phyloP scores from a whole-genome alignment of 2,329 filamentous ascomycete species.

The Aspergillus bombycis region DNA sequence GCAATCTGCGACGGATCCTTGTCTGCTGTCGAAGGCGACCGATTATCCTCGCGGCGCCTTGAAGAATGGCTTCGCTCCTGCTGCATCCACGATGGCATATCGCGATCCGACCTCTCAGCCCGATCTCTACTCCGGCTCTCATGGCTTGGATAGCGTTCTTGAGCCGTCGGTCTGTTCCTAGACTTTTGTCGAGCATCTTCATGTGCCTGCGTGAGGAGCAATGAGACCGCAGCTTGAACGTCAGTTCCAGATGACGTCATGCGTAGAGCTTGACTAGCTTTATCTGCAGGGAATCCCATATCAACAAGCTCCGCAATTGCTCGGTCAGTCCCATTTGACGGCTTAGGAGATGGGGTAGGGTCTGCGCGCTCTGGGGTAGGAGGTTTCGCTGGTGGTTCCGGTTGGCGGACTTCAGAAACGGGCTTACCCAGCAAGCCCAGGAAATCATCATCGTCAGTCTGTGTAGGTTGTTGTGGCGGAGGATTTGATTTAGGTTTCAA shows the following conservation, averaged over 20 bases:
- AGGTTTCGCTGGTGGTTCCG: slow-evolving; percentile 31
- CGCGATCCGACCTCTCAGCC: slow-evolving; percentile 32
- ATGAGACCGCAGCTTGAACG: slow-evolving; percentile 84
- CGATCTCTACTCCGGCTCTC: slow-evolving; percentile 28
- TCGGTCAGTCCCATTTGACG: slow-evolving; percentile 65
- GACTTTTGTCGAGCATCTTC: slow-evolving; percentile 75
- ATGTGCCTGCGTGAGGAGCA: slow-evolving; percentile 89
- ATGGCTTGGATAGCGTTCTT: slow-evolving; percentile 22
- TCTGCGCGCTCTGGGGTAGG: slow-evolving; percentile 18
- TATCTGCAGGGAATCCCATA: slow-evolving; percentile 88
- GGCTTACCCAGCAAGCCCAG: slow-evolving; percentile 64
- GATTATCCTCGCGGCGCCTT: slow-evolving; percentile 32
- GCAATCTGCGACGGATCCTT: slow-evolving; percentile 80
- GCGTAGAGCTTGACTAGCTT: slow-evolving; percentile 76
- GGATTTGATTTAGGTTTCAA: slow-evolving; percentile 60
- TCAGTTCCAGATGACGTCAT: slow-evolving; percentile 79
- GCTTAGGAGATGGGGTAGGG: slow-evolving; percentile 26
- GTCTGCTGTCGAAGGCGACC: slow-evolving; percentile 55
- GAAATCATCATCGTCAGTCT: slow-evolving; percentile 63
- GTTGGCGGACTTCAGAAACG: slow-evolving; percentile 54
- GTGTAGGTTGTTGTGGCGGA: slow-evolving; percentile 46
- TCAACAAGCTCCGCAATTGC: slow-evolving; percentile 88
- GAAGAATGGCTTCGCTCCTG: slow-evolving; percentile 45
- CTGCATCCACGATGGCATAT: slow-evolving; percentile 65
- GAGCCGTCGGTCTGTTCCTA: slow-evolving; percentile 33